phyloP scores from a whole-genome alignment of 257 asterid genomes.

The Asclepias syriaca region DNA sequence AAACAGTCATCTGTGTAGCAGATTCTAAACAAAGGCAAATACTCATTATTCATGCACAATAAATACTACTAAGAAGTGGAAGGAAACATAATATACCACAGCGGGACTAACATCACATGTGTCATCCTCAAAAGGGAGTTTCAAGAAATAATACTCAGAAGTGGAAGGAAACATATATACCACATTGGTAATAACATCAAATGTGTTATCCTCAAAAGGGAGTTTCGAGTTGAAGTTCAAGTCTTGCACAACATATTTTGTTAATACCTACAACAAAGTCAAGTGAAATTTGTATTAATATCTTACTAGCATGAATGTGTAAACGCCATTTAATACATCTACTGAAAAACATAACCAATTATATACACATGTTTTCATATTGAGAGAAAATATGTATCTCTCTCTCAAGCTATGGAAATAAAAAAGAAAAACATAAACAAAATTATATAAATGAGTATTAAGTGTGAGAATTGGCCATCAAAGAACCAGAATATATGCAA shows the following conservation, averaged over 20 bases:
- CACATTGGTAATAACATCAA: conserved; percentile 84
- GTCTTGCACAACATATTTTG: conserved; percentile 90
- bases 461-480: not conserved
- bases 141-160: conserved; percentile 29
- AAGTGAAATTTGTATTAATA: conserved; percentile 10
- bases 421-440: not conserved
- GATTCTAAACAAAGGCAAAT: not conserved
- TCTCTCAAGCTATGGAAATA: not conserved
- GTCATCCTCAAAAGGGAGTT: conserved; percentile 73
- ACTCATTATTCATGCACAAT: not conserved
- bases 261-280: conserved; percentile 58
- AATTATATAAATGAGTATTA: not conserved
- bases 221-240: conserved; percentile 74
- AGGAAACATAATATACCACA: conserved; percentile 47
- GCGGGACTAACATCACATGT: conserved; percentile 76
- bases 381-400: no score
- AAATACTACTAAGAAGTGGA: not conserved
- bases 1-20: not conserved
- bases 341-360: not conserved
- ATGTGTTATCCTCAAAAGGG: conserved; percentile 70
- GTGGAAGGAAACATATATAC: conserved; percentile 34
- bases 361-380: not conserved
- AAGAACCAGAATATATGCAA: not conserved
- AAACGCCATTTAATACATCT: not conserved
- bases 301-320: conserved; percentile 13